These are phyloP conservation scores for Pholiota conissans DNA, from an alignment of 768 basidiomycete genomes.

Conservation along the genomic window DNA sequence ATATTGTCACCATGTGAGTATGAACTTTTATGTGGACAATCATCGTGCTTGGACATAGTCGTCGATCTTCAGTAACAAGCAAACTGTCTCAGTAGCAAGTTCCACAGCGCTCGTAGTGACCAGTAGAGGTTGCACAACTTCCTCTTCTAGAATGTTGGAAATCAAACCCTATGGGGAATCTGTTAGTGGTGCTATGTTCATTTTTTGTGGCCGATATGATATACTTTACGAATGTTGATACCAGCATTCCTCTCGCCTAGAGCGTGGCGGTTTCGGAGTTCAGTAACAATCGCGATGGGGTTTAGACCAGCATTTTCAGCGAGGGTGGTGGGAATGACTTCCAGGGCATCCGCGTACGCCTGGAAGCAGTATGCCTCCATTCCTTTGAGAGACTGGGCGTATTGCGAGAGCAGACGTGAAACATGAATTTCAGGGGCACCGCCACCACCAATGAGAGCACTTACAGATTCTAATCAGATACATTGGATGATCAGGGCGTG, in stretches of 20 bases:
- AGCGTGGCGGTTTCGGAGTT: constrained; percentile 95
- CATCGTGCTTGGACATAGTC: constrained; percentile 84
- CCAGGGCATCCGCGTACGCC: constrained; percentile 95
- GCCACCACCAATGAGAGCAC: constrained; percentile 93
- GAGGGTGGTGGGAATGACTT: constrained; percentile 95
- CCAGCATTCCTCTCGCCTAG: constrained; percentile 93
- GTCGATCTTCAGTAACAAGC: constrained; percentile 92
- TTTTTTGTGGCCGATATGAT: neutral
- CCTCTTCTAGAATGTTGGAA: constrained; percentile 96
- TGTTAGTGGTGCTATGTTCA: neutral
- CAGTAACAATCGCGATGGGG: constrained; percentile 97
- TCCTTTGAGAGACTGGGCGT: constrained; percentile 91
- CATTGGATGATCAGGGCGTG: neutral
- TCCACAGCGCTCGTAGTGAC: constrained; percentile 96
- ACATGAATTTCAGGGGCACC: constrained; percentile 98
- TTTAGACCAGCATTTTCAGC: constrained; percentile 99
- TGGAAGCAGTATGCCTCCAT: constrained; percentile 99
- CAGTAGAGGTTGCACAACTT: constrained; percentile 93
- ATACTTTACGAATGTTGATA: constrained; percentile 95
- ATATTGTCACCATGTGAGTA: neutral
- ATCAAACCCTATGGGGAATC: constrained; percentile 72
- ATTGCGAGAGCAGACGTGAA: constrained; percentile 86
- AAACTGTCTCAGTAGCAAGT: constrained; percentile 96
- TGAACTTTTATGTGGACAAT: neutral
- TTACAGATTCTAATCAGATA: constrained; percentile 14